Base-by-base conservation (phyloP, 305 asterid genomes). In the Salvia sclarea region DNA sequence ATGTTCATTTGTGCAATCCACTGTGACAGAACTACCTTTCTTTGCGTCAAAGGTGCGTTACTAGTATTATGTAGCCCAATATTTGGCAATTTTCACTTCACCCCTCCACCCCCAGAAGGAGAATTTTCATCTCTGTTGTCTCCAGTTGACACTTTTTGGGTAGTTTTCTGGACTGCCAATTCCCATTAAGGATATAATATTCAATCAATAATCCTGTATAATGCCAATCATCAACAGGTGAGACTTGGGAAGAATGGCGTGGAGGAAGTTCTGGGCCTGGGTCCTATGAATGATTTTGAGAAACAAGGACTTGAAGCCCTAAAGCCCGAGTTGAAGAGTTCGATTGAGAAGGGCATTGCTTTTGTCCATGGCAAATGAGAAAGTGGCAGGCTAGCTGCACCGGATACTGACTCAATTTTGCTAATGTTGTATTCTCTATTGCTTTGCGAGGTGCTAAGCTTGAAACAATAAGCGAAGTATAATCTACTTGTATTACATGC, bases 241-340 rank as follows among this genome's bases (percentile, higher is more conserved):
- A 90, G 82, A 75, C 90, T 90, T 8, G 96, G 97, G 16, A 88
- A 82, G 87, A 90, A 86, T 43, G 98, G 98, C 4, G 94, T 86
- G 69, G 98, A 92, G 68, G 98, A 92, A 77, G 88, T 92, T 18
- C 71, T 90, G 53, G 97, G 95, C 1, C 65, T 91, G 78, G 97
- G 97, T 33, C 72, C 86, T 7, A 78, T 89, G 14, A 75, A 88
- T 1, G 93, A 83, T 49, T 87, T 20, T 0, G 98, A 92, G 85
- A 77, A 92, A 72, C 83, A 88, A 69, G 98, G 98, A 24, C 71
- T 92, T 30, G 93, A 92, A 76, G 92, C 96, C 65, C 88, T 93
- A 13, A 83, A 81, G 81, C 81, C 91, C 0, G 98, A 94, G 77
- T 76, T 91, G 70, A 82, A 79, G 70, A 56, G 91, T 70, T 94